phyloP scores from a whole-genome alignment of 148 eudicot genomes.

The Rhododendron ovatum region DNA sequence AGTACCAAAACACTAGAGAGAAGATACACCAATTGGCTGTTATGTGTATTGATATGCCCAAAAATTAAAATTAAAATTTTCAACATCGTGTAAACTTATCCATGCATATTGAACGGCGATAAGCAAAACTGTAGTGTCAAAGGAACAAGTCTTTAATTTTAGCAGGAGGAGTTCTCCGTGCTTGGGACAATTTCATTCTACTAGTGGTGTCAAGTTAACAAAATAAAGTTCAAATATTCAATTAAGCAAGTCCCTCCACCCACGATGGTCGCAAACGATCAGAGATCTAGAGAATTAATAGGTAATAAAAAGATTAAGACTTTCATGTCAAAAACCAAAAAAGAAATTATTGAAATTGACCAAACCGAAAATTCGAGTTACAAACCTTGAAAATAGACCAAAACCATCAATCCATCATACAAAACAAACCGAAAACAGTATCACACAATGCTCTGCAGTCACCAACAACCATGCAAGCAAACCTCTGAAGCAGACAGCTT shows the following conservation, averaged over 20 bases:
- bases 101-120: too few species aligned
- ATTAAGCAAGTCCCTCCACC: neutral
- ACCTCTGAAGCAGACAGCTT: neutral
- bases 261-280: neutral
- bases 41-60: too few species aligned
- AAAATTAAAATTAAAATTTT: too few species aligned
- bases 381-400: neutral
- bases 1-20: too few species aligned
- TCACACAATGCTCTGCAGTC: neutral
- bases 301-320: neutral
- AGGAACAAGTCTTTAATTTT: too few species aligned
- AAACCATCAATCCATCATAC: slow-evolving; percentile 1
- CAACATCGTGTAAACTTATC: too few species aligned
- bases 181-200: too few species aligned
- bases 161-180: too few species aligned
- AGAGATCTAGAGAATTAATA: neutral
- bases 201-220: too few species aligned
- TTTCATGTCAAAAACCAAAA: neutral
- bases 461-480: slow-evolving; percentile 8
- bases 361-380: neutral
- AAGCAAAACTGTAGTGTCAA: too few species aligned
- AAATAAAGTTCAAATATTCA: neutral
- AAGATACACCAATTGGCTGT: too few species aligned
- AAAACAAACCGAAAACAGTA: neutral
- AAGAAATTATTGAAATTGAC: neutral